Conservation (phyloP, 1,139 yeast genomes). For the Saccharomycopsis crataegensis region DNA sequence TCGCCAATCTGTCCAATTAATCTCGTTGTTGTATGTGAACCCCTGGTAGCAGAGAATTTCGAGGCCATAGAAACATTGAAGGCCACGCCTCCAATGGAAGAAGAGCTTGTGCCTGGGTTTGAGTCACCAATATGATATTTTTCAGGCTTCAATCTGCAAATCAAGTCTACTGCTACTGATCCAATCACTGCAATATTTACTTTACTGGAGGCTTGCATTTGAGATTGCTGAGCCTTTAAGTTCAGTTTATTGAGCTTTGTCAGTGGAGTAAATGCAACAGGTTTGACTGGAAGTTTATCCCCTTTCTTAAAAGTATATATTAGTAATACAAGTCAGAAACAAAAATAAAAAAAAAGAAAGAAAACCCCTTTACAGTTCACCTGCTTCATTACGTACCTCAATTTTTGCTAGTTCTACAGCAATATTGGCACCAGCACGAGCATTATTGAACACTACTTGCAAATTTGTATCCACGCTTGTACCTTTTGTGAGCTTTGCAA, state of each 20-base stretch:
- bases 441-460: conserved; percentile 73
- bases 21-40: conserved; percentile 28
- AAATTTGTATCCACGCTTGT: conserved; percentile 63
- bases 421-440: conserved; percentile 57
- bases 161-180: conserved; percentile 69
- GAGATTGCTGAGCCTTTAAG: background rate
- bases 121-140: conserved; percentile 48
- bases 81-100: conserved; percentile 80
- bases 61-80: conserved; percentile 41
- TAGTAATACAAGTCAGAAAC: background rate
- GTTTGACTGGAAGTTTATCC: background rate
- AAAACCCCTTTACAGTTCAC: background rate
- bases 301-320: background rate
- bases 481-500: conserved; percentile 63
- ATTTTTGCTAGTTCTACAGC: conserved; percentile 45
- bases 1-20: conserved; percentile 56
- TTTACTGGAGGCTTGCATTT: background rate
- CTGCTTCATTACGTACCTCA: conserved; percentile 24
- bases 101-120: conserved; percentile 54
- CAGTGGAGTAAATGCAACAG: background rate
- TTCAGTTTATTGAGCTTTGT: background rate
- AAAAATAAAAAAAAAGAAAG: background rate
- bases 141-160: conserved; percentile 35
- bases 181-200: conserved; percentile 50
- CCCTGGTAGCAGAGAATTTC: conserved; percentile 18